A percentile compares a stretch with the other conserved stretches of the same genome.
phyloP scores from a whole-genome alignment of 208 protist genomes.

The Trypanosomatidae sp. region DNA sequence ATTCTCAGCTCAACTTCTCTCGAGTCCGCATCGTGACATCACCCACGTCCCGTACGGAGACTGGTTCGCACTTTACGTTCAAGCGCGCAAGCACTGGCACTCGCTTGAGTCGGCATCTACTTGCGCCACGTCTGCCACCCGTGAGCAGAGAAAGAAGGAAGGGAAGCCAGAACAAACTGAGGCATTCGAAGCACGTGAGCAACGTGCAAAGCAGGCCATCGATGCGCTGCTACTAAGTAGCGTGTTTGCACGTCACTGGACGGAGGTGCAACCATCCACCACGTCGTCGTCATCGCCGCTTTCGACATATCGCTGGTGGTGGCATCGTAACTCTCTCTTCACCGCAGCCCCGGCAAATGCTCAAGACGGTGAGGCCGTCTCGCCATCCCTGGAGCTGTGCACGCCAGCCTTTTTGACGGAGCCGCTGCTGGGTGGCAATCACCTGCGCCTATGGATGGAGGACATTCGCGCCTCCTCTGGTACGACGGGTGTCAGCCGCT shows the following conservation, averaged over 20 bases:
- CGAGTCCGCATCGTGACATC: slow-evolving; percentile 62
- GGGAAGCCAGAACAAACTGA: not conserved
- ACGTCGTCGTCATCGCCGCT: not conserved
- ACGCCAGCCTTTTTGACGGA: slow-evolving; percentile 50
- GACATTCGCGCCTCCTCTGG: slow-evolving; percentile 29
- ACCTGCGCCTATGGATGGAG: slow-evolving; percentile 42
- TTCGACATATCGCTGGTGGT: slow-evolving; percentile 36
- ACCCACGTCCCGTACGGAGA: slow-evolving; percentile 63
- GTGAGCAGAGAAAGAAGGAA: not conserved
- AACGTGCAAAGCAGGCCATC: slow-evolving; percentile 18
- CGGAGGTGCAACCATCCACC: slow-evolving; percentile 30
- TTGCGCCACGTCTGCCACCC: not conserved
- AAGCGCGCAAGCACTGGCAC: slow-evolving; percentile 25
- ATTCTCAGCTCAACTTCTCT: slow-evolving; percentile 38
- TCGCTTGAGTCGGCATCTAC: not conserved
- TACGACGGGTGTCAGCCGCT: not conserved
- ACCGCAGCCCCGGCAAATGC: not conserved
- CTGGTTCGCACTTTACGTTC: slow-evolving; percentile 71
- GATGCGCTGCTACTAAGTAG: slow-evolving; percentile 62
- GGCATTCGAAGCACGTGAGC: not conserved
- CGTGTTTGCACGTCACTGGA: slow-evolving; percentile 62
- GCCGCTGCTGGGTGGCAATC: slow-evolving; percentile 53
- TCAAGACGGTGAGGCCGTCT: not conserved
- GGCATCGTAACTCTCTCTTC: slow-evolving; percentile 5
- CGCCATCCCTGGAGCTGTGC: slow-evolving; percentile 24